Conservation (phyloP, 139 green algal species). For the Tetradesmus obliquus region DNA sequence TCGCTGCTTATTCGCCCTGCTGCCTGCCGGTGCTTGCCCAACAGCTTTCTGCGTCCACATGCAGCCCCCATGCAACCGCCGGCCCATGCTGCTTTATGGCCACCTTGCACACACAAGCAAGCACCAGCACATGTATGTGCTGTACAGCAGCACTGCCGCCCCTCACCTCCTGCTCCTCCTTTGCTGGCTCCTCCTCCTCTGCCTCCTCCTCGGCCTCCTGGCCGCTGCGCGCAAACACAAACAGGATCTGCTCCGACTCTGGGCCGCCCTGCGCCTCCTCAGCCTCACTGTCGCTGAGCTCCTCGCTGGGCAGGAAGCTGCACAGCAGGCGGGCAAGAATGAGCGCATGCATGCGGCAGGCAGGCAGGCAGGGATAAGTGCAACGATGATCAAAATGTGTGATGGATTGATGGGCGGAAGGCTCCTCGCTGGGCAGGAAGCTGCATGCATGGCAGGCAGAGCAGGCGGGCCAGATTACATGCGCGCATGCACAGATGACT, state of each 20-base stretch:
- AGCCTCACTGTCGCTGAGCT: conserved; percentile 45
- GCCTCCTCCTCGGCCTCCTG: conserved; percentile 39
- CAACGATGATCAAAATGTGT: background rate
- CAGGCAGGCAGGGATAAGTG: background rate
- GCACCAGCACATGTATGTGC: too few species aligned
- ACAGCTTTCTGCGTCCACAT: too few species aligned
- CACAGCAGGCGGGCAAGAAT: background rate
- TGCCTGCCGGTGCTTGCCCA: too few species aligned
- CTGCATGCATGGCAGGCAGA: too few species aligned
- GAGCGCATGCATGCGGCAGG: background rate
- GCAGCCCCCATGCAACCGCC: too few species aligned
- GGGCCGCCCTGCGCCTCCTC: conserved; percentile 30
- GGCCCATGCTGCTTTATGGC: too few species aligned
- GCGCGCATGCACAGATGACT: too few species aligned
- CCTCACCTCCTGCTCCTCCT: conserved; percentile 18
- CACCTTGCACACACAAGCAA: too few species aligned
- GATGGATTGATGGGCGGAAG: too few species aligned
- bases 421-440: too few species aligned
- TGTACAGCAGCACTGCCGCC: background rate
- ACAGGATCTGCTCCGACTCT: conserved; percentile 53
- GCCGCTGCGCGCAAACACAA: conserved; percentile 52
- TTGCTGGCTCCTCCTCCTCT: conserved; percentile 36
- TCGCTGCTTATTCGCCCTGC: too few species aligned
- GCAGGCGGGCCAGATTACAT: too few species aligned
- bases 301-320: conserved; percentile 54